Evolutionary conservation across 345 rosid species (phyloP).

Genomic region (Euphorbia tirucalli): DNA sequence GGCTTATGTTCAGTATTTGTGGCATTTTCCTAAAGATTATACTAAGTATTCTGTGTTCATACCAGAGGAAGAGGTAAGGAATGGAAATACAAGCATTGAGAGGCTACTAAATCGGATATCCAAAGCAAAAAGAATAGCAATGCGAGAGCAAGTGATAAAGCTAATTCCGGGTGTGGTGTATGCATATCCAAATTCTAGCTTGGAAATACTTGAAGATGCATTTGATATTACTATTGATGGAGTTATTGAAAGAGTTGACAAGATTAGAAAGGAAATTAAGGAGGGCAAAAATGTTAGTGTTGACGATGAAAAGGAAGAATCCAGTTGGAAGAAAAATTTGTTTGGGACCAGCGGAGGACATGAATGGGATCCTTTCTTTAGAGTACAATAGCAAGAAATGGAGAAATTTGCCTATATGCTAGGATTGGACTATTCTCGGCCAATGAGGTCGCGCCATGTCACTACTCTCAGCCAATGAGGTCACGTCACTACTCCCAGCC

Average conservation of each 20-base stretch:
- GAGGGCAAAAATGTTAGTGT: conserved; percentile 37
- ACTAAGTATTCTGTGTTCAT: conserved; percentile 60
- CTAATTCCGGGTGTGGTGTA: conserved; percentile 61
- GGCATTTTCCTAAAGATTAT: conserved; percentile 74
- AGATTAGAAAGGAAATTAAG: conserved; percentile 32
- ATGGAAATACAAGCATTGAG: conserved; percentile 52
- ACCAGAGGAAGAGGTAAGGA: conserved; percentile 31
- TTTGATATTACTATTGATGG: conserved; percentile 69
- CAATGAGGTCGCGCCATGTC: too few species aligned
- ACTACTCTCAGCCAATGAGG: too few species aligned
- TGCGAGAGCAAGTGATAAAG: conserved; percentile 61
- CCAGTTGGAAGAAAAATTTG: conserved; percentile 56
- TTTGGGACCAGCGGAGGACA: conserved; percentile 45
- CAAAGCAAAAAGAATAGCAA: conserved; percentile 26
- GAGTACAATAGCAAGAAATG: conserved; percentile 13
- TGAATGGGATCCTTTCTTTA: conserved; percentile 70
- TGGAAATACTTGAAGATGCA: conserved; percentile 61
- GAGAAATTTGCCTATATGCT: too few species aligned
- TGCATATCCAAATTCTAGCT: conserved; percentile 49
- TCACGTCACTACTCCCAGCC: too few species aligned
- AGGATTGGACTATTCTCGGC: too few species aligned
- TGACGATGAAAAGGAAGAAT: conserved; percentile 42
- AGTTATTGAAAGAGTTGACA: conserved; percentile 53
- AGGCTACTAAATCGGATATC: conserved; percentile 44
- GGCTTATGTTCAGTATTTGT: conserved; percentile 69